These are phyloP conservation scores for Magnolia kwangsiensis DNA, from an alignment of 164 flowering plant genomes.

Conservation along the genomic window DNA sequence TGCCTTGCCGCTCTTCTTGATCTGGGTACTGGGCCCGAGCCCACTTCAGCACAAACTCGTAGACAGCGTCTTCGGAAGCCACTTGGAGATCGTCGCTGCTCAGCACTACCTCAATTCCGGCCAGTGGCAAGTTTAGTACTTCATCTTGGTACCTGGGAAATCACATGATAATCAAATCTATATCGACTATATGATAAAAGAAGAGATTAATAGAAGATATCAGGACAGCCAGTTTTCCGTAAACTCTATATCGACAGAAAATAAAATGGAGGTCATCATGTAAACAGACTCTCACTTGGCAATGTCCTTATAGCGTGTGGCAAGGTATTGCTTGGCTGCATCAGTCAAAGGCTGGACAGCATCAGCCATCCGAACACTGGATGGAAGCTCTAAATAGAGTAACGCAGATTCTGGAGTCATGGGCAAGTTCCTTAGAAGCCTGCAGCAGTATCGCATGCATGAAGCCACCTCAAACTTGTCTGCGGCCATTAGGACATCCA, in stretches of 20 bases:
- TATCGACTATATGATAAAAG: too few species aligned
- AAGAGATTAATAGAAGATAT: neutral
- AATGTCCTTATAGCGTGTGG: conserved; percentile 69
- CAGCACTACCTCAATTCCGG: conserved; percentile 82
- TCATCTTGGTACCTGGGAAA: conserved; percentile 75
- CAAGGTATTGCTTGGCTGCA: conserved; percentile 86
- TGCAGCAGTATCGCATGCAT: conserved; percentile 91
- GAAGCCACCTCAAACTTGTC: conserved; percentile 98
- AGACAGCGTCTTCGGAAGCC: conserved; percentile 92
- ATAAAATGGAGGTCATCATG: neutral
- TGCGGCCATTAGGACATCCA: conserved; percentile 97
- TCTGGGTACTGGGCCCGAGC: conserved; percentile 59
- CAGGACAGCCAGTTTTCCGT: neutral
- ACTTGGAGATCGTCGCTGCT: conserved; percentile 88
- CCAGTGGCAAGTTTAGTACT: conserved; percentile 70
- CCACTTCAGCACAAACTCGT: conserved; percentile 91
- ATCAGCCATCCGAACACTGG: conserved; percentile 83
- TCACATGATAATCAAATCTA: neutral
- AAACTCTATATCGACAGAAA: neutral
- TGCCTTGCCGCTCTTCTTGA: conserved; percentile 69
- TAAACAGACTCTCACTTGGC: conserved; percentile 45
- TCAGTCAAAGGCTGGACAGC: conserved; percentile 87
- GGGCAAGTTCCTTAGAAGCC: conserved; percentile 54
- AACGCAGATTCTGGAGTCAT: conserved; percentile 95
- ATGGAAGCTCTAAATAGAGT: conserved; percentile 92